phyloP scores from a whole-genome alignment of 2,329 filamentous ascomycete species.

The Penicillium sp. region DNA sequence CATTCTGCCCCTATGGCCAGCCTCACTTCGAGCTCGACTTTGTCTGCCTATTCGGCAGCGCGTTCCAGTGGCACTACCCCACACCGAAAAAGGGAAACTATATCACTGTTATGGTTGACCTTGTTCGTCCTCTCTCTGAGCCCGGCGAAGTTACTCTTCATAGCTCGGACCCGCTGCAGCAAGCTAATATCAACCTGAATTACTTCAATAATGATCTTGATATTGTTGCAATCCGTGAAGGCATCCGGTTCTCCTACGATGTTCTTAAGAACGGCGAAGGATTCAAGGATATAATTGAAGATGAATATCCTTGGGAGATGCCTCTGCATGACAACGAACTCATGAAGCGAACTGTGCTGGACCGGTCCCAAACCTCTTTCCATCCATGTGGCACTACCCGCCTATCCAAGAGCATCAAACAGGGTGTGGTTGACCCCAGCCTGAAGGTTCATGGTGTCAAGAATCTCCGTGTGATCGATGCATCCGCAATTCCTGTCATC shows the following conservation, averaged over 20 bases:
- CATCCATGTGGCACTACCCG: conserved; percentile 62
- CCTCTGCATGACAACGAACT: conserved; percentile 58
- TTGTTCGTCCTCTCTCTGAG: conserved; percentile 54
- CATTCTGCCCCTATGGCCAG: conserved; percentile 61
- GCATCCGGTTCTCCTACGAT: conserved; percentile 59
- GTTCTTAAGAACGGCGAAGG: conserved; percentile 61
- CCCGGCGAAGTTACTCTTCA: conserved; percentile 26
- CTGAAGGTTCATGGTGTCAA: conserved; percentile 60
- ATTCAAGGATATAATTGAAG: conserved; percentile 50
- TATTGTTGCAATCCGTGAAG: conserved; percentile 63
- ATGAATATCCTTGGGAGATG: conserved; percentile 64
- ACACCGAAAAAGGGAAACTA: background rate
- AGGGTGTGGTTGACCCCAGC: conserved; percentile 57
- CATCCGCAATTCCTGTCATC: conserved; percentile 60
- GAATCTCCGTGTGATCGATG: conserved; percentile 60
- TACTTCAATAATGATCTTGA: conserved; percentile 37
- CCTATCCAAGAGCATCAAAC: conserved; percentile 55
- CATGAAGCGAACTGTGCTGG: conserved; percentile 62
- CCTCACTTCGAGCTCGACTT: conserved; percentile 68
- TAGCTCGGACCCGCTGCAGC: background rate
- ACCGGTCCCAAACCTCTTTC: conserved; percentile 15
- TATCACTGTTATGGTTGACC: conserved; percentile 54
- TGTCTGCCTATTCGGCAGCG: conserved; percentile 60
- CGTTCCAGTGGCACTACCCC: conserved; percentile 54
- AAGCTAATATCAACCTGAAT: background rate